Evolutionary conservation across 2,329 filamentous ascomycete species (phyloP), one percentile per base, ranked within the genome.

Genomic region (Beauveria sp.): DNA sequence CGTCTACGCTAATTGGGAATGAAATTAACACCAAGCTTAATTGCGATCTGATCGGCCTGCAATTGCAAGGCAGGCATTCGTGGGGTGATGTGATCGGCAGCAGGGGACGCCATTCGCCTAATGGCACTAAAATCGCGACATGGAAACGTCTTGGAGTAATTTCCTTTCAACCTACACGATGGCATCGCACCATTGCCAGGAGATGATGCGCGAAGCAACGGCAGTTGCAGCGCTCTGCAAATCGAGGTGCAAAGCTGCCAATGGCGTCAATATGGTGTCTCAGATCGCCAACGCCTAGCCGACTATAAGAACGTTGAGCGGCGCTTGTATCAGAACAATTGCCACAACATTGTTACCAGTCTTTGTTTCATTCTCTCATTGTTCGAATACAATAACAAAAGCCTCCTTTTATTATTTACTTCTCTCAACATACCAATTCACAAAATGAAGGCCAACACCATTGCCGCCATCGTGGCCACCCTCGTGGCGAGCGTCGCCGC

Each of bases 41-140:
- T 50, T 42, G 45, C 12, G 46, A 58, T 43, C 45, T 42, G 20
- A 49, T 49, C 30, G 34, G 9, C 22, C 30, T 20, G 45, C 16
- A 28, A 14, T 20, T 58, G 30, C 20, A 16, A 1, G 14, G 22
- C 34, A 4, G 46, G 10, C 20, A 28, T 30, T 50, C 34, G 55
- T 30, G 30, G 30, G 26, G 26, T 20, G 45, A 30, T 14, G 55
- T 34, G 55, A 58, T 58, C 55, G 34, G 55, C 55, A 9, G 24
- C 45, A 50, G 16, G 51, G 45, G 10, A 22, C 16, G 46, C 34
- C 56, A 59, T 59, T 51, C 34, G 57, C 47, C 16, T 24, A 43
- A 59, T 20, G 26, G 24, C 47, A 59, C 57, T 59, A 59, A 59
- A 59, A 59, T 59, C 57, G 49, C 57, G 57, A 50, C 57, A 59